These are phyloP conservation scores for Diplosphaera chodatii DNA, from an alignment of 139 green algal genomes.

Conservation along the genomic window DNA sequence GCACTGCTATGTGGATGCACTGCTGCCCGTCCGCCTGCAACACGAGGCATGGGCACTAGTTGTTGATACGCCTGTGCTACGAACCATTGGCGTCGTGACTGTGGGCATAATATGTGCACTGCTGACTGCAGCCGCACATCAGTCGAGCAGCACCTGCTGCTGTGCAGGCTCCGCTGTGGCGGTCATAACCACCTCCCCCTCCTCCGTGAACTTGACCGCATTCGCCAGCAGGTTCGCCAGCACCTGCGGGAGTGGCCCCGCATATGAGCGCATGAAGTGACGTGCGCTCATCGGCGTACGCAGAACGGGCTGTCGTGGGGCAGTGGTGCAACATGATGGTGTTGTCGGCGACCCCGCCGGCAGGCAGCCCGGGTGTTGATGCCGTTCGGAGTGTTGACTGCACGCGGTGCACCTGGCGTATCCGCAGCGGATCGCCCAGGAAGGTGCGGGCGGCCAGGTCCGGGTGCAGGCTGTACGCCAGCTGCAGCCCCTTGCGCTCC, in stretches of 20 bases:
- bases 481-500: conserved; percentile 20
- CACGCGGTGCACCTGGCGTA: conserved; percentile 56
- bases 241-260: no score
- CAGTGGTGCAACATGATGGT: no score
- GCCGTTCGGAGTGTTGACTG: no score
- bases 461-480: conserved; percentile 31
- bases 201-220: conserved; percentile 71
- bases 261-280: background rate
- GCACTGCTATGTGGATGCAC: conserved; percentile 43
- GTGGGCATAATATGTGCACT: no score
- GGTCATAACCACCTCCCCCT: conserved; percentile 44
- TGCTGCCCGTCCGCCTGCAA: background rate
- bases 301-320: background rate
- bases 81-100: no score
- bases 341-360: no score
- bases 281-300: background rate
- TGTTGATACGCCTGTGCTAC: no score
- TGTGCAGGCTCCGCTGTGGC: conserved; percentile 5
- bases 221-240: conserved; percentile 60
- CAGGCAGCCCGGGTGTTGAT: no score
- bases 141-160: no score
- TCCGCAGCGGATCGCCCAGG: conserved; percentile 33
- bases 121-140: no score
- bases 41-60: no score
- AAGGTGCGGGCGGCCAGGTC: conserved; percentile 16